Evolutionary conservation across 2,329 filamentous ascomycete species (phyloP).

Genomic region (Penicillium sp.): DNA sequence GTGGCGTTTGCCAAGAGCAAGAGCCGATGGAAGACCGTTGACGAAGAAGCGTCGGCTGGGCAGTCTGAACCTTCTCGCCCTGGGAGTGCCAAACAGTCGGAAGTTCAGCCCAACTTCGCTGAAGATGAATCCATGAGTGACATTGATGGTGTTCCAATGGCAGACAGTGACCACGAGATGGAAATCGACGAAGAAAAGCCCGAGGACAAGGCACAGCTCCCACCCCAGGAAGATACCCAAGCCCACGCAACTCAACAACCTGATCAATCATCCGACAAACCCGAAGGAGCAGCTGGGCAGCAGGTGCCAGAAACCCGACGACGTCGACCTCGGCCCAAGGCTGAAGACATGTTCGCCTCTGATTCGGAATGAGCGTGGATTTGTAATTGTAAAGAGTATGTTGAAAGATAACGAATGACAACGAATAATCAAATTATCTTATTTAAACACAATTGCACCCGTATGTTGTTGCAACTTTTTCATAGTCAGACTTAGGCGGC

Average conservation of each 20-base stretch:
- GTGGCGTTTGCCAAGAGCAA: constrained; percentile 44
- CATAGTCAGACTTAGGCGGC: not conserved
- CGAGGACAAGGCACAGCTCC: constrained; percentile 35
- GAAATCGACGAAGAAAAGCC: constrained; percentile 47
- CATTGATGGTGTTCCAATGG: constrained; percentile 50
- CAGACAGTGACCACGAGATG: constrained; percentile 55
- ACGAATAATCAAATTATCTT: not conserved
- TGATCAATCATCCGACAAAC: constrained; percentile 16
- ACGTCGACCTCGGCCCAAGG: constrained; percentile 67
- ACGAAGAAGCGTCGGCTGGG: constrained; percentile 40
- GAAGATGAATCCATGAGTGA: constrained; percentile 46
- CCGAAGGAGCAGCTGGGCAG: constrained; percentile 22
- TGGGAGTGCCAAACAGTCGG: constrained; percentile 24
- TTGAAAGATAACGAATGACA: not conserved
- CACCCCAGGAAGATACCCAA: constrained; percentile 19
- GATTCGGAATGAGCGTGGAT: constrained; percentile 53
- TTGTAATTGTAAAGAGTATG: constrained; percentile 17
- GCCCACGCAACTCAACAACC: constrained; percentile 11
- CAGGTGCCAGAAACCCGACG: constrained; percentile 28
- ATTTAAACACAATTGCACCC: not conserved
- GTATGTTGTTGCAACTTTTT: not conserved
- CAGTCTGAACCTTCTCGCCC: constrained; percentile 32
- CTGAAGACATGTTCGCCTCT: constrained; percentile 85
- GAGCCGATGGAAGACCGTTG: constrained; percentile 50
- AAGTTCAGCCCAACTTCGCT: constrained; percentile 38